These are phyloP conservation scores for Abelmoschus esculentus DNA, from an alignment of 345 rosid genomes.

Conservation along the genomic window DNA sequence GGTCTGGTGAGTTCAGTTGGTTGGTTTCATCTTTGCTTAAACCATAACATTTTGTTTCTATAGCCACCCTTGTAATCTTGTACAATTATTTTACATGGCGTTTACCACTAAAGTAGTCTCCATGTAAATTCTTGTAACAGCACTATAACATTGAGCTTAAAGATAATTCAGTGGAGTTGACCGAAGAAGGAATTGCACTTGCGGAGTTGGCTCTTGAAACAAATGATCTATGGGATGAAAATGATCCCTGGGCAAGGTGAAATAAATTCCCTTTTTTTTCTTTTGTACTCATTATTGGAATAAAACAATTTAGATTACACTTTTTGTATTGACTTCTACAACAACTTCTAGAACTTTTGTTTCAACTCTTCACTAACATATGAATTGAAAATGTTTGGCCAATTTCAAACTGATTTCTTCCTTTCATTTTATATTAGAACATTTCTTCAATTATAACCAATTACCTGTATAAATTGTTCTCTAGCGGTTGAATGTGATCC, in stretches of 20 bases:
- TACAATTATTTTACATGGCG: not conserved
- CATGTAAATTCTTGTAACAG: conserved; percentile 33
- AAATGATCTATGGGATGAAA: conserved; percentile 90
- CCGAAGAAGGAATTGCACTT: conserved; percentile 83
- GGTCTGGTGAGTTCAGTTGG: conserved; percentile 49
- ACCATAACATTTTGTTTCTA: conserved; percentile 6
- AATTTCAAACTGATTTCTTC: not conserved
- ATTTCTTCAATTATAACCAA: not conserved
- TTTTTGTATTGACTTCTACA: not conserved
- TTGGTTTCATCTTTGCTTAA: conserved; percentile 7
- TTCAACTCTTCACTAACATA: not conserved
- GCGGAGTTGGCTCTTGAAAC: conserved; percentile 98
- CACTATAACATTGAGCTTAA: conserved; percentile 82
- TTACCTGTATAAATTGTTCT: not conserved
- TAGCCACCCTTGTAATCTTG: conserved; percentile 4
- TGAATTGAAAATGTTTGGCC: not conserved
- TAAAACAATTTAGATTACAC: not conserved
- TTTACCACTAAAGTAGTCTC: conserved; percentile 11
- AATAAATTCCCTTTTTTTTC: conserved; percentile 7
- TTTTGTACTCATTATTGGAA: conserved; percentile 10
- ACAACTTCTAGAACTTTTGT: conserved; percentile 4
- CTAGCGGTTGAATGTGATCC: not conserved
- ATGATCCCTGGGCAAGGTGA: conserved; percentile 98
- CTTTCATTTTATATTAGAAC: not conserved
- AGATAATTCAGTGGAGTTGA: conserved; percentile 94